Conservation (phyloP, 495 filamentous ascomycete species). For the Penicillium angulare region DNA sequence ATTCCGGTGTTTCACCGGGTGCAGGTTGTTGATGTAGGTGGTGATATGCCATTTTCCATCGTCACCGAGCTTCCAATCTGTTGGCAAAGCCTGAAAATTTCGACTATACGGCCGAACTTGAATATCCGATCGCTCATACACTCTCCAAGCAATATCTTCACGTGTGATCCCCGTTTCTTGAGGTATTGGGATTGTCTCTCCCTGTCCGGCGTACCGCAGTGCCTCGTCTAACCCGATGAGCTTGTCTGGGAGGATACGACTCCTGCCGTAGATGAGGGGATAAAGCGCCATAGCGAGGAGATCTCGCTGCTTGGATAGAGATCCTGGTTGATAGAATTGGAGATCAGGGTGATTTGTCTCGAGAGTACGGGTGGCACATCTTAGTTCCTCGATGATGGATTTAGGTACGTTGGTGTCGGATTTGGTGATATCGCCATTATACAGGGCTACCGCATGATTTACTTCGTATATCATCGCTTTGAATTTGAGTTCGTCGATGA, state of each 20-base stretch:
- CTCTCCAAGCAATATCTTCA: conserved; percentile 44
- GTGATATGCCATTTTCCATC: conserved; percentile 31
- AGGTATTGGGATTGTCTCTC: conserved; percentile 26
- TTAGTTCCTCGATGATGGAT: conserved; percentile 32
- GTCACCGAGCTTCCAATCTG: conserved; percentile 29
- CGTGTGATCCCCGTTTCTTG: conserved; percentile 29
- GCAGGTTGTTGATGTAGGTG: conserved; percentile 51
- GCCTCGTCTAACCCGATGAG: conserved; percentile 27
- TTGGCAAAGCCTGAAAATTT: conserved; percentile 39
- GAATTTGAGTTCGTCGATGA: conserved; percentile 50
- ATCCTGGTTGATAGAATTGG: conserved; percentile 21
- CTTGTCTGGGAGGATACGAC: conserved; percentile 26
- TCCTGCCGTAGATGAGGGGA: conserved; percentile 42
- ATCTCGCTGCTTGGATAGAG: conserved; percentile 22
- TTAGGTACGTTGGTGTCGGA: conserved; percentile 34
- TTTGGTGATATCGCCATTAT: conserved; percentile 40
- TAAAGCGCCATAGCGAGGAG: conserved; percentile 45
- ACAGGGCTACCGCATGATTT: conserved; percentile 30
- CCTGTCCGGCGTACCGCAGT: conserved; percentile 23
- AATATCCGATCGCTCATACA: conserved; percentile 29
- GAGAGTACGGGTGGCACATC: conserved; percentile 20
- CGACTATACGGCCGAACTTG: conserved; percentile 28
- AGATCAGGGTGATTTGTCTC: conserved; percentile 12
- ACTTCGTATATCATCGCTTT: conserved; percentile 41
- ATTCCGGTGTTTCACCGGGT: conserved; percentile 32